Percentiles rank a stretch among this genome's conserved stretches.
phyloP scores from a whole-genome alignment of 805 yeast genomes.

The Candida caryicola region DNA sequence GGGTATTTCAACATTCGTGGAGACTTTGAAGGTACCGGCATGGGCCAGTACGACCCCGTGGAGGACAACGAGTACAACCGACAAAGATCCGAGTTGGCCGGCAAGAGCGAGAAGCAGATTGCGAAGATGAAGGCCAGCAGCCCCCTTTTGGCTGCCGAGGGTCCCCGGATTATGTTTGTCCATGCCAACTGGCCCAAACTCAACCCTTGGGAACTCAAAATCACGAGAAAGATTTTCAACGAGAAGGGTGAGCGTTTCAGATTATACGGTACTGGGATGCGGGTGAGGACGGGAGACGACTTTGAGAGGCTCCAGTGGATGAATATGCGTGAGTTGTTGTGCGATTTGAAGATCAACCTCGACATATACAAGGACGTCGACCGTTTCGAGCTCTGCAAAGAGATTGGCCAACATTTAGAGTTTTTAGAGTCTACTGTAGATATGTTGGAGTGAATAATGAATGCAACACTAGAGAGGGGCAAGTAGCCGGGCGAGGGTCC shows the following conservation, averaged over 20 bases:
- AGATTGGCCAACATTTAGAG: conserved; percentile 45
- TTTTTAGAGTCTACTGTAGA: conserved; percentile 38
- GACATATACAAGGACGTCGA: conserved; percentile 43
- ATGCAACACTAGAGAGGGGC: background rate
- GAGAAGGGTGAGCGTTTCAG: conserved; percentile 50
- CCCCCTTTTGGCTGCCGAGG: conserved; percentile 10
- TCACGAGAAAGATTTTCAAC: conserved; percentile 38
- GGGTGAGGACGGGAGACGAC: conserved; percentile 50
- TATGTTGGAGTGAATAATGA: conserved; percentile 30
- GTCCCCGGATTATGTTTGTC: conserved; percentile 45
- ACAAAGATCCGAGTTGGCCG: background rate
- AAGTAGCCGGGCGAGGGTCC: background rate
- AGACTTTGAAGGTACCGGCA: conserved; percentile 64
- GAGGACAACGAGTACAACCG: conserved; percentile 44
- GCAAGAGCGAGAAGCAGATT: conserved; percentile 8
- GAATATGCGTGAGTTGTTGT: conserved; percentile 52
- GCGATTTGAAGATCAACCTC: conserved; percentile 48
- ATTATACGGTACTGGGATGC: conserved; percentile 57
- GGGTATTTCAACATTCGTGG: conserved; percentile 39
- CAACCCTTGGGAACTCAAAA: conserved; percentile 55
- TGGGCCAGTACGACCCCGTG: conserved; percentile 74
- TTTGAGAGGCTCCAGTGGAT: conserved; percentile 60
- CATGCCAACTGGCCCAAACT: conserved; percentile 69
- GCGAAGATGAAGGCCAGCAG: conserved; percentile 7
- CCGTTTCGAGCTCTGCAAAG: conserved; percentile 46